Evolutionary conservation across 495 filamentous ascomycete genomes (phyloP), one percentile per base, ranked within the genome.

Genomic region (Parathielavia hyrcaniae): DNA sequence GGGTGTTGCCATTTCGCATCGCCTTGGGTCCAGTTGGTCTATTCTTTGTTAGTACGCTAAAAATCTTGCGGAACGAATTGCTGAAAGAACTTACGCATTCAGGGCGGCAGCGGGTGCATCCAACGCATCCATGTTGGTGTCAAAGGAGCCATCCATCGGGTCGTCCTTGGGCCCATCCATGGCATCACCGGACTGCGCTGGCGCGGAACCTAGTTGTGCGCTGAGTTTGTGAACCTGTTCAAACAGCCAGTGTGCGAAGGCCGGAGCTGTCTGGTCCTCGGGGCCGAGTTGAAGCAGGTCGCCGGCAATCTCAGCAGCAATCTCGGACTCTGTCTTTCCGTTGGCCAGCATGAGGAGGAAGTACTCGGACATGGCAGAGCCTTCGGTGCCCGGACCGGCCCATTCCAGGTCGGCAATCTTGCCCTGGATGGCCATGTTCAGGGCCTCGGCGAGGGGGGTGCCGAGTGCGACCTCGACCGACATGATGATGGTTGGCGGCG

Each of bases 341-440:
- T 97, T 97, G 57, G 86, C 89, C 32, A 98, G 81, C 92, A 97
- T 97, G 53, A 96, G 79, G 46, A 96, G 87, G 60, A 98, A 92
- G 70, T 97, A 98, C 73, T 98, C 93, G 43, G 89, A 86, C 57
- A 98, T 79, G 13, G 90, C 87, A 16, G 87, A 84, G 65, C 89
- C 92, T 67, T 91, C 89, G 60, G 81, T 78, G 57, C 83, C 86
- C 43, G 86, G 87, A 45, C 85, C 83, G 44, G 83, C 88, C 93
- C 92, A 97, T 56, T 90, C 91, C 56, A 91, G 86, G 71, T 98
- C 92, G n/a, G 90, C 84, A 63, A 98, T 74, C 73, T 97, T 97
- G n/a, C 88, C 86, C 69, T 92, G 88, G 51, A 96, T 88, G 41
- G 81, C 85, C 71, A 76, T 77, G 66, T 85, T 87, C 45, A 98